Percentiles rank a stretch among this genome's conserved stretches.
Evolutionary conservation across 768 basidiomycete species (phyloP).

Genomic region (Russula vinacea): DNA sequence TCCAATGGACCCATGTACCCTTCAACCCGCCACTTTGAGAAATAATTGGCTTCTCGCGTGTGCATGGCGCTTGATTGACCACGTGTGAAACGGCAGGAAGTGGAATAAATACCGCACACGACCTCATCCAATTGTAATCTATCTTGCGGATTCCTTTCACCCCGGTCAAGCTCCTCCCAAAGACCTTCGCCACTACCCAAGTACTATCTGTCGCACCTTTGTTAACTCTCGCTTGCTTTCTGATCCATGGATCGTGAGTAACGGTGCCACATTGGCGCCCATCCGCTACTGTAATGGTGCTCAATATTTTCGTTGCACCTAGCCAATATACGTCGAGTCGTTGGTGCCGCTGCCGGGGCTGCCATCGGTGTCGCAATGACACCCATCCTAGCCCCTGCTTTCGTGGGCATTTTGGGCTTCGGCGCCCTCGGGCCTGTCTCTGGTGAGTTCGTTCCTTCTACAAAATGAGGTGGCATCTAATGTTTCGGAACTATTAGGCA

Average conservation of each 20-base stretch:
- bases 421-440: conserved; percentile 14
- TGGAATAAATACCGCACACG: too few relatives aligned
- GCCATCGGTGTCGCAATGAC: not conserved
- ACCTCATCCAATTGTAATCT: not conserved
- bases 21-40: not conserved
- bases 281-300: not conserved
- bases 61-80: not conserved
- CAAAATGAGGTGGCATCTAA: not conserved
- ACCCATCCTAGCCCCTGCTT: not conserved
- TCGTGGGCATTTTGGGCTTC: conserved; percentile 10
- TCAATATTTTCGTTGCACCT: not conserved
- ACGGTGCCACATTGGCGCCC: conserved; percentile 1
- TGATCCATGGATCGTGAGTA: not conserved
- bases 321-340: not conserved
- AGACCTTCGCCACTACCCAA: not conserved
- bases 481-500: not conserved
- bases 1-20: not conserved
- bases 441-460: not conserved
- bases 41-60: too few relatives aligned
- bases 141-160: not conserved
- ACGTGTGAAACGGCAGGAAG: too few relatives aligned
- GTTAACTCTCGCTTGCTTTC: not conserved
- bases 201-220: not conserved
- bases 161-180: not conserved
- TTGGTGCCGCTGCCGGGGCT: not conserved